Evolutionary conservation across 169 alveolate genomes (phyloP), one percentile per base, ranked within the genome.

Genomic region (Cyclospora cayetanensis): DNA sequence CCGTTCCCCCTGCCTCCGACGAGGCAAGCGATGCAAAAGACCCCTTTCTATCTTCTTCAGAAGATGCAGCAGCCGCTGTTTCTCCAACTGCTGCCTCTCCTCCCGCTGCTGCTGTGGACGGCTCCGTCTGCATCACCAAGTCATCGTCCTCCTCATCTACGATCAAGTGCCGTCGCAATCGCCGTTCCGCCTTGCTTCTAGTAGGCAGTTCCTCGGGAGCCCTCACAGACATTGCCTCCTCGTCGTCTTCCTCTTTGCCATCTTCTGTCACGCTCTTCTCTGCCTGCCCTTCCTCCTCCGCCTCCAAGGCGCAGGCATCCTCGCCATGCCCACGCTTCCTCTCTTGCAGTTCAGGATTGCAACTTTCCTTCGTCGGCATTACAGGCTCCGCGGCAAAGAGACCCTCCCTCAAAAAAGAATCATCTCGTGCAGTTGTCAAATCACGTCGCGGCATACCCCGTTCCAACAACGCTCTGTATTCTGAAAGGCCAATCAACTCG

Each of bases 381-480:
- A 68, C 90, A 52, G 46, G 63, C 60, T 90, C 92, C 5, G 92
- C 92, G n/a, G 92, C 66, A 15, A 42, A 87, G 52, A 87, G 66
- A 41, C 92, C 87, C 27, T 87, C 92, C 66, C 72, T 79, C 22
- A 87, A 37, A 25, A 52, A 87, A 52, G 79, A 42, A 20, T 79
- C 84, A 11, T 87, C 88, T 18, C 50, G 63, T 7, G 86, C 92
- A 4, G 92, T 52, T 4, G 77, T 68, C 77, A 87, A 29, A 5
- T 43, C 92, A 53, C 79, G 63, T 7, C 76, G 43, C 37, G 92
- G 92, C 63, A 68, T 43, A 15, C 92, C 92, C 87, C 60, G 39
- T 46, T 68, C 79, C 34, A 87, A 39, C 92, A 87, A 53, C 4
- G 63, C 41, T 63, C 72, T 79, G 34, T 68, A 87, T 76, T 68